Conservation (phyloP, 257 asterid genomes). For the Petunia secreta region DNA sequence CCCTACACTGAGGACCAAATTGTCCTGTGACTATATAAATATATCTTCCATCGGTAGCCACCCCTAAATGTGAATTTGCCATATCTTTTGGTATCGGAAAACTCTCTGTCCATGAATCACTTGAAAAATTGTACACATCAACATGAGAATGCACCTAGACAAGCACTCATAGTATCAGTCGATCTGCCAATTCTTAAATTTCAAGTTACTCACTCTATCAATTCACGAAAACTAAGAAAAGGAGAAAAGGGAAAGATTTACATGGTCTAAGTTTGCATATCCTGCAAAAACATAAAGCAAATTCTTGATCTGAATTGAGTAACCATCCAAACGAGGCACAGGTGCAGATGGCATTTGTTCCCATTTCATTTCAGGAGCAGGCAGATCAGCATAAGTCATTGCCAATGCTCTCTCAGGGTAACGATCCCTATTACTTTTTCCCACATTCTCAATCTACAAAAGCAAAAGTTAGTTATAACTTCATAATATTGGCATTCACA, state of each 20-base stretch:
- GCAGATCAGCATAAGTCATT: slow-evolving; percentile 73
- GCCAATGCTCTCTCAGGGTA: slow-evolving; percentile 46
- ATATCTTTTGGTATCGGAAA: slow-evolving; percentile 65
- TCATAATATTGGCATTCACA: background rate
- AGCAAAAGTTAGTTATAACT: slow-evolving; percentile 1
- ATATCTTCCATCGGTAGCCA: slow-evolving; percentile 78
- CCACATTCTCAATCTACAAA: slow-evolving; percentile 26
- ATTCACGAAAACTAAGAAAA: background rate
- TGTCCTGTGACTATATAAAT: slow-evolving; percentile 69
- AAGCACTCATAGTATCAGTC: background rate
- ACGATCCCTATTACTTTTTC: slow-evolving; percentile 25
- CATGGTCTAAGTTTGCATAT: slow-evolving; percentile 62
- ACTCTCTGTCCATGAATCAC: slow-evolving; percentile 58
- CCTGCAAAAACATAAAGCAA: slow-evolving; percentile 66
- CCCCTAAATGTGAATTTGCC: slow-evolving; percentile 81
- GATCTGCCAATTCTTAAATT: background rate
- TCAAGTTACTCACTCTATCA: background rate
- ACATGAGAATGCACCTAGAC: slow-evolving; percentile 76
- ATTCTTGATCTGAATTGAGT: slow-evolving; percentile 62
- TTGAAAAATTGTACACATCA: slow-evolving; percentile 66
- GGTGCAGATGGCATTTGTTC: slow-evolving; percentile 82
- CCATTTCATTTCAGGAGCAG: slow-evolving; percentile 76
- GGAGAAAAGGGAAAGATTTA: slow-evolving; percentile 30
- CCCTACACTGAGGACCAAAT: slow-evolving; percentile 71
- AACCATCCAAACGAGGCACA: slow-evolving; percentile 83